Conservation (phyloP, 495 filamentous ascomycete genomes). For the Aspergillus egyptiacus region DNA sequence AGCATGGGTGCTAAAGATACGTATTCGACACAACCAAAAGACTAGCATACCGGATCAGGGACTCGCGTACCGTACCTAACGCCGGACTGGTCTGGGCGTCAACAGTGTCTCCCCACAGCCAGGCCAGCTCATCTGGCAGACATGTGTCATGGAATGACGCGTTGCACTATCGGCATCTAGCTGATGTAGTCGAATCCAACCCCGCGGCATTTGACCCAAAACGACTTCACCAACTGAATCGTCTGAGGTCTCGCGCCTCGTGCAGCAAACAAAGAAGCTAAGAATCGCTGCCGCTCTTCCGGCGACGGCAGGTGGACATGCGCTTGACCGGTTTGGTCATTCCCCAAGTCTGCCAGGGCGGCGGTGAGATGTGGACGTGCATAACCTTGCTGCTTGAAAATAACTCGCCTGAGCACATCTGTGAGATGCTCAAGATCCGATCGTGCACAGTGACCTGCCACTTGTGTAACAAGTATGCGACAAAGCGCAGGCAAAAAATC, state of each 20-base stretch:
- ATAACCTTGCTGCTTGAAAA: slow-evolving; percentile 59
- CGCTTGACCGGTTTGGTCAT: slow-evolving; percentile 42
- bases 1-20: too few species aligned
- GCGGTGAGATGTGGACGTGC: slow-evolving; percentile 56
- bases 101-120: too few species aligned
- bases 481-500: slow-evolving; percentile 56
- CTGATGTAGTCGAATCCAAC: slow-evolving; percentile 58
- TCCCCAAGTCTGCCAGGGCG: slow-evolving; percentile 53
- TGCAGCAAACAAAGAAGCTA: slow-evolving; percentile 44
- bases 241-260: slow-evolving; percentile 52
- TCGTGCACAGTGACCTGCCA: slow-evolving; percentile 67
- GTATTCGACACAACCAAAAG: neutral
- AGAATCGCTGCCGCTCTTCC: slow-evolving; percentile 32
- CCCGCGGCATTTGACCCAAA: slow-evolving; percentile 67
- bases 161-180: slow-evolving; percentile 14
- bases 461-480: slow-evolving; percentile 56
- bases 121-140: too few species aligned
- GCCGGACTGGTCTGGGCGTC: too few species aligned
- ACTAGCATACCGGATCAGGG: neutral
- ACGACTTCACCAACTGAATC: slow-evolving; percentile 55
- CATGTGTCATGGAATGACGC: neutral
- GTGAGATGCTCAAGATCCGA: slow-evolving; percentile 71
- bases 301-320: slow-evolving; percentile 20
- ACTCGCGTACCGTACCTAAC: too few species aligned
- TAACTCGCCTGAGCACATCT: slow-evolving; percentile 71